Percentiles rank a stretch among this genome's conserved stretches.
These are phyloP conservation scores for Alternaria triticimaculans DNA, from an alignment of 2,329 filamentous ascomycete species.

Conservation along the genomic window DNA sequence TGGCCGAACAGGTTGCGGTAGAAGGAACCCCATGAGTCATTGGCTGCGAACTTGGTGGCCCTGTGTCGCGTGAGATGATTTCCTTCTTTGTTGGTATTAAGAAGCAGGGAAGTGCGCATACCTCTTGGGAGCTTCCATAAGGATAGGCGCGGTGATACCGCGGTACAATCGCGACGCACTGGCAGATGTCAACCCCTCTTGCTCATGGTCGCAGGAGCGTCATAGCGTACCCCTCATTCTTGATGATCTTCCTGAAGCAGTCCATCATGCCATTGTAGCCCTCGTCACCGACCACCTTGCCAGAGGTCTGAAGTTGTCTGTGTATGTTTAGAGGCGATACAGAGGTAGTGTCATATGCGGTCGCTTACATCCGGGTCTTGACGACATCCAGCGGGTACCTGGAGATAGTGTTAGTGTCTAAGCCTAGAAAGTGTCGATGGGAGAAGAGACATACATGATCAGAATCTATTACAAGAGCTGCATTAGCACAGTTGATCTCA, in stretches of 20 bases:
- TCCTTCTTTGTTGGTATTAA: no score
- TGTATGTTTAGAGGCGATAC: conserved; percentile 32
- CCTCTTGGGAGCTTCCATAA: conserved; percentile 96
- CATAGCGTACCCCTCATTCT: conserved; percentile 80
- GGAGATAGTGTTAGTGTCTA: conserved; percentile 18
- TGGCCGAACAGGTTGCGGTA: conserved; percentile 88
- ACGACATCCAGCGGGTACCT: conserved; percentile 99
- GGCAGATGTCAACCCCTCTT: conserved; percentile 20
- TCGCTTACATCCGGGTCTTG: conserved; percentile 89
- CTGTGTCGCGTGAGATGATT: conserved; percentile 49
- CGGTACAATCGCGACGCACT: conserved; percentile 92
- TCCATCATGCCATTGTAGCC: conserved; percentile 97
- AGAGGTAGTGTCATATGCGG: conserved; percentile 4
- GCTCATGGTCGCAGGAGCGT: not conserved
- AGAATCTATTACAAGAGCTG: conserved; percentile 75
- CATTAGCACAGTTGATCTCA: conserved; percentile 34
- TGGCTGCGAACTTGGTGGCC: conserved; percentile 98
- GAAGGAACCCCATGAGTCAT: conserved; percentile 96
- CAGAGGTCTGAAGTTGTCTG: conserved; percentile 82
- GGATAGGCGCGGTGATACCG: conserved; percentile 91
- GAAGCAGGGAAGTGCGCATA: conserved; percentile 22
- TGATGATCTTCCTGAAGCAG: conserved; percentile 97
- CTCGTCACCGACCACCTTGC: conserved; percentile 74
- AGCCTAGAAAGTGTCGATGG: not conserved
- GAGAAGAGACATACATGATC: conserved; percentile 68